Conservation (phyloP, 306 rosid species). For the Senna tora region DNA sequence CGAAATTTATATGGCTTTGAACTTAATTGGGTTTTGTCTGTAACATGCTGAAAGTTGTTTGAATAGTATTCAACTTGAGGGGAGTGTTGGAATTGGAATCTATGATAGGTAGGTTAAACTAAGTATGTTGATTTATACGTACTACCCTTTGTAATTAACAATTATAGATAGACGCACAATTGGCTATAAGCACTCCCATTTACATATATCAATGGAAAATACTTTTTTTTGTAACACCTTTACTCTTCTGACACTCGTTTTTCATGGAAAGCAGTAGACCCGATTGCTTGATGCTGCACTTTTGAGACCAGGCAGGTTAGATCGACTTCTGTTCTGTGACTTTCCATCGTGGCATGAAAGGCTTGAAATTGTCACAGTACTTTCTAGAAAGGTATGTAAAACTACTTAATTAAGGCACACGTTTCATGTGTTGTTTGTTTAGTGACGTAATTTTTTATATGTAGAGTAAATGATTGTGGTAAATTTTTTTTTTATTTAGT, state of each 20-base stretch:
- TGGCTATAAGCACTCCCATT: not conserved
- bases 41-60: not conserved
- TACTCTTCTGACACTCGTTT: slow-evolving; percentile 36
- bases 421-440: slow-evolving; percentile 15
- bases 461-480: slow-evolving; percentile 1
- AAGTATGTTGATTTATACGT: not conserved
- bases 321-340: slow-evolving; percentile 93
- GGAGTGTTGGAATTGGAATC: not conserved
- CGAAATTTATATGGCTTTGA: too few relatives aligned
- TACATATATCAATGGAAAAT: not conserved
- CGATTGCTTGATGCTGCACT: slow-evolving; percentile 95
- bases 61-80: not conserved
- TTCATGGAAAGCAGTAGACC: slow-evolving; percentile 88
- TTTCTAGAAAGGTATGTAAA: slow-evolving; percentile 77
- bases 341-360: slow-evolving; percentile 82
- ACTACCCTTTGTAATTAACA: not conserved
- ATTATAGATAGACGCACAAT: not conserved
- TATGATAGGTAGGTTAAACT: not conserved
- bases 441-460: not conserved
- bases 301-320: slow-evolving; percentile 94
- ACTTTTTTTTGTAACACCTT: not conserved
- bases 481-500: slow-evolving; percentile 11
- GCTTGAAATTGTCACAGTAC: slow-evolving; percentile 82
- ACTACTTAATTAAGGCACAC: slow-evolving; percentile 10
- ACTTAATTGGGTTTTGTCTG: not conserved